These are phyloP conservation scores for Ustilago trichophora DNA, from an alignment of 1,284 basidiomycete genomes.

Conservation along the genomic window DNA sequence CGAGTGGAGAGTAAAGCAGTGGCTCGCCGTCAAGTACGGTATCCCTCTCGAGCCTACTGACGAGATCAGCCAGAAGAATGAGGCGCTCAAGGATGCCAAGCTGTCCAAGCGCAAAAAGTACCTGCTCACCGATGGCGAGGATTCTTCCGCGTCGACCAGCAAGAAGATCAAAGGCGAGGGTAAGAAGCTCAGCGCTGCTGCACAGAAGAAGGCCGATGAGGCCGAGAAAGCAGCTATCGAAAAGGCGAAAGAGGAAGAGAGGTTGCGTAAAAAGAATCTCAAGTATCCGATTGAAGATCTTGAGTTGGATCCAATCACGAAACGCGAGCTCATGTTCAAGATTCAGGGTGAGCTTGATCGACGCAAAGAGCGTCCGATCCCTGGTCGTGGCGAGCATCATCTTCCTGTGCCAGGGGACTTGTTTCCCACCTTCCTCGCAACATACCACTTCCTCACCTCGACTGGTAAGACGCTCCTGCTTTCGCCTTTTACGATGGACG, in stretches of 20 bases:
- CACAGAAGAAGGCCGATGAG: conserved; percentile 39
- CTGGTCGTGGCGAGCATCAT: conserved; percentile 77
- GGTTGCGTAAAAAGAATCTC: conserved; percentile 78
- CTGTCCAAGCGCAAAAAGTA: conserved; percentile 71
- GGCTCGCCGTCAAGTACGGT: conserved; percentile 82
- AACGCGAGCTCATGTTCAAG: conserved; percentile 58
- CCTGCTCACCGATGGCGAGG: conserved; percentile 81
- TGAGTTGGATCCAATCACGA: conserved; percentile 64
- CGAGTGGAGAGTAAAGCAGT: conserved; percentile 90
- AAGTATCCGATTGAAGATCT: conserved; percentile 74
- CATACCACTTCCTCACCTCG: conserved; percentile 91
- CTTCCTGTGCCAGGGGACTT: conserved; percentile 76
- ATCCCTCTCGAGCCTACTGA: conserved; percentile 85
- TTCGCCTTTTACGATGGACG: conserved; percentile 91
- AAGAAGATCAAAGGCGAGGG: conserved; percentile 25
- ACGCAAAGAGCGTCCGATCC: conserved; percentile 72
- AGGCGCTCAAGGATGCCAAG: conserved; percentile 78
- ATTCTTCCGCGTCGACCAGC: conserved; percentile 70
- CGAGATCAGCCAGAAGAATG: conserved; percentile 80
- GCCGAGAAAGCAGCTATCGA: conserved; percentile 39
- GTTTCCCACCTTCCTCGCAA: conserved; percentile 85
- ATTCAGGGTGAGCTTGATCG: conserved; percentile 49
- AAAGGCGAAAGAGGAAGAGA: conserved; percentile 70
- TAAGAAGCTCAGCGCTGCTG: conserved; percentile 39
- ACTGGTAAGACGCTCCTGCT: conserved; percentile 88